Base-by-base conservation (phyloP, 2,329 filamentous ascomycete species). In the Epichloe elymi region DNA sequence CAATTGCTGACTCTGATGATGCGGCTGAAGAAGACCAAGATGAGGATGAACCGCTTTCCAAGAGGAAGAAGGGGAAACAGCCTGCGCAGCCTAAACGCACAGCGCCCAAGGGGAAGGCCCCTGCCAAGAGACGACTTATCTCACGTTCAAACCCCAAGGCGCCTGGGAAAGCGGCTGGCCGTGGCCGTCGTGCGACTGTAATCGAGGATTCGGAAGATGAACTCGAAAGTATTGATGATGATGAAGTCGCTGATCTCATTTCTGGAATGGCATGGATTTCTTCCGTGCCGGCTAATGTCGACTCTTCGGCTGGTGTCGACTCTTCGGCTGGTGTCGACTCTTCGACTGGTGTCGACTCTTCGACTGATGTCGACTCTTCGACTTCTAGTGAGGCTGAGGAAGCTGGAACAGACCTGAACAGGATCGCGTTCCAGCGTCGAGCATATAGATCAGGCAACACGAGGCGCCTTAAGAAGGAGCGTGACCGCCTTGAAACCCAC, bases 401-500 rank as follows among this genome's bases (percentile, higher is more conserved):
- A 5, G 48, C 33, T 33, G 26, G 4, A n/a, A 35, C 23, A 14
- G 39, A 48, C 3, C 15, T 64, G 15, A 53, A 38, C 20, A 52
- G 51, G 43, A 58, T 64, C 33, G 56, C 60, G 4, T 51, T 49
- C 7, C 55, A 54, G 5, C 67, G 67, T 23, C 72, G 67, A 19
- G 69, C 61, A 4, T 71, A 61, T 55, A 55, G 66, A 46, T 42
- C 50, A 3, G 61, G 56, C 37, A 62, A 61, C 46, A 58, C 46
- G 42, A 48, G 55, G 10, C 63, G 67, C 17, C 26, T 54, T 33
- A 61, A 63, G 56, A 68, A 60, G 36, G 73, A 86, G 67, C 79
- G 88, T 48, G 68, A 72, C 50, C 83, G 83, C 55, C 78, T 95
- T 2, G 87, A 90, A 58, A 65, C 70, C 19, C 74, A 85, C 48